phyloP scores from a whole-genome alignment of 2,329 filamentous ascomycete species.

The Pseudocercospora eumusae region DNA sequence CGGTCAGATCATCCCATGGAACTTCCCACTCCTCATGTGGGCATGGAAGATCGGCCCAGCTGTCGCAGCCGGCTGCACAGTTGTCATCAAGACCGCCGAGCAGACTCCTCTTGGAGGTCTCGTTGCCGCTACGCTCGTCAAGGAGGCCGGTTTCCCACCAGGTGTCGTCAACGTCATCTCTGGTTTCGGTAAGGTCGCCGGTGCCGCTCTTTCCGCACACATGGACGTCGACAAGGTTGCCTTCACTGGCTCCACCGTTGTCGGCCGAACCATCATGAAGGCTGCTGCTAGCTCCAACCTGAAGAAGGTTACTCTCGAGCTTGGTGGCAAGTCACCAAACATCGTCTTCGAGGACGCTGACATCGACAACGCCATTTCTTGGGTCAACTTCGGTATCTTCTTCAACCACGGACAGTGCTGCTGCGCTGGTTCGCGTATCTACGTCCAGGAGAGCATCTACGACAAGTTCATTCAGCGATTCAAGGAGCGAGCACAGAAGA shows the following conservation, averaged over 20 bases:
- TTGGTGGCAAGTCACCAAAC: slow-evolving; percentile 79
- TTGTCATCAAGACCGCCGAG: slow-evolving; percentile 75
- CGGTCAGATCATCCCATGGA: slow-evolving; percentile 75
- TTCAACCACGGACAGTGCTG: slow-evolving; percentile 64
- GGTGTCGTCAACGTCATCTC: slow-evolving; percentile 71
- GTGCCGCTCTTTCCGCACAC: slow-evolving; percentile 73
- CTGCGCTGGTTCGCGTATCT: slow-evolving; percentile 79
- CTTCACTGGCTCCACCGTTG: slow-evolving; percentile 75
- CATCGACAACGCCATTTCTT: slow-evolving; percentile 73
- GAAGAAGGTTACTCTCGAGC: slow-evolving; percentile 79
- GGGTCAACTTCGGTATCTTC: slow-evolving; percentile 68
- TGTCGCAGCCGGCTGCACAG: slow-evolving; percentile 69
- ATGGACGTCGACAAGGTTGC: slow-evolving; percentile 82
- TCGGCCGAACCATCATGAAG: slow-evolving; percentile 78
- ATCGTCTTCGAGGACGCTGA: slow-evolving; percentile 78
- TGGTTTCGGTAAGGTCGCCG: slow-evolving; percentile 75
- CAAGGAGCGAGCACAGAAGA: slow-evolving; percentile 72
- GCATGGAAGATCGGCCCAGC: slow-evolving; percentile 78
- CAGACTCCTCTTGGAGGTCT: slow-evolving; percentile 73
- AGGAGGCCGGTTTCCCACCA: slow-evolving; percentile 76
- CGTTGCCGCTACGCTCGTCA: slow-evolving; percentile 64
- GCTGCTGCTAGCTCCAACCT: slow-evolving; percentile 73
- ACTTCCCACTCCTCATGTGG: slow-evolving; percentile 34
- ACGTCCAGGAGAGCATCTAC: slow-evolving; percentile 83
- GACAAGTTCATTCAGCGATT: slow-evolving; percentile 82